Conservation (phyloP, 2,329 filamentous ascomycete genomes). For the Fusarium continuum region DNA sequence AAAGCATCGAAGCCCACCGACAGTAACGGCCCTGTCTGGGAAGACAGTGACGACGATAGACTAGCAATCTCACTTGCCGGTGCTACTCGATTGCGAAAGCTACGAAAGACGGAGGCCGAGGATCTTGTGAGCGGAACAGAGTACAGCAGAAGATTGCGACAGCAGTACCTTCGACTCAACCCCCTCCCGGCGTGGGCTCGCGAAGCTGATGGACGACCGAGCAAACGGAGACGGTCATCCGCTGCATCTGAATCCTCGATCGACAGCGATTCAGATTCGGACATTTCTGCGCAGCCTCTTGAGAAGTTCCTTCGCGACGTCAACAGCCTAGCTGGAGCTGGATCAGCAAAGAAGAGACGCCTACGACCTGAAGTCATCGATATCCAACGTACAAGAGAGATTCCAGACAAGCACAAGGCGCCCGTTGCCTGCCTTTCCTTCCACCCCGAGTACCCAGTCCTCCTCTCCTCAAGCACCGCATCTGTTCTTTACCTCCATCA, state of each 20-base stretch:
- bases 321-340: constrained; percentile 68
- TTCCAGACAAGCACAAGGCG: constrained; percentile 80
- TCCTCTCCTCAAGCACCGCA: constrained; percentile 88
- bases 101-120: constrained; percentile 82
- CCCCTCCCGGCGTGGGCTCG: constrained; percentile 69
- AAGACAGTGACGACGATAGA: constrained; percentile 95
- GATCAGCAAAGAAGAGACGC: constrained; percentile 69
- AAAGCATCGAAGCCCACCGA: constrained; percentile 42
- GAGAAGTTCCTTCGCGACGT: constrained; percentile 82
- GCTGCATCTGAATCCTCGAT: constrained; percentile 61
- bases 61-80: constrained; percentile 83
- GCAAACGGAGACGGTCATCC: constrained; percentile 63
- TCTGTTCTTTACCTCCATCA: constrained; percentile 91
- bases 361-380: constrained; percentile 88
- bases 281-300: constrained; percentile 77
- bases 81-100: constrained; percentile 79
- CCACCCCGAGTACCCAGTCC: constrained; percentile 86
- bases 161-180: constrained; percentile 74
- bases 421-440: constrained; percentile 86
- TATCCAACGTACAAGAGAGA: constrained; percentile 88
- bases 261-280: constrained; percentile 66
- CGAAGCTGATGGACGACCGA: constrained; percentile 59
- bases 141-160: constrained; percentile 81
- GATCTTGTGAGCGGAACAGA: constrained; percentile 88
- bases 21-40: constrained; percentile 74